Evolutionary conservation across 2,329 filamentous ascomycete species (phyloP), one percentile per base, ranked within the genome.

Genomic region (Fusarium mundagurra): DNA sequence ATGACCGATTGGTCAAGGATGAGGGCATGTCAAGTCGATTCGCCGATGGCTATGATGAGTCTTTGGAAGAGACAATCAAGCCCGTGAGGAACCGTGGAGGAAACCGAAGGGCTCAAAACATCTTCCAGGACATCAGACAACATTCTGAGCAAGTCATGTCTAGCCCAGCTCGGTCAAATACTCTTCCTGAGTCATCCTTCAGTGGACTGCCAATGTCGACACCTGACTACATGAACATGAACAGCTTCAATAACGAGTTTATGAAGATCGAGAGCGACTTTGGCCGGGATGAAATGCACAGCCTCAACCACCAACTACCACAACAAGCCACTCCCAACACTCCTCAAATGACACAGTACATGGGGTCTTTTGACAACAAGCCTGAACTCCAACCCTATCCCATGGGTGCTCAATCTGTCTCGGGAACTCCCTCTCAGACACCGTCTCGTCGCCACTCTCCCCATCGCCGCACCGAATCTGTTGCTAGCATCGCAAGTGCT

Each of bases 61-160:
- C 89, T 20, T 90, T 91, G 88, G 90, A 92, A 77, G 89, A 91
- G 81, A 92, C 90, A 1, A 86, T 92, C 76, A 92, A 91, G 82
- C 90, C 90, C 10, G 77, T 81, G 20, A 84, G 85, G 39, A 82
- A 80, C 61, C 84, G 83, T 36, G 77, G 75, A 57, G 75, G 80
- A 38, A 86, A 85, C 69, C 83, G 80, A 65, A 84, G 86, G 44
- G 81, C 85, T 41, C 85, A 86, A 69, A 87, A 84, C 38, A 84
- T 89, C 64, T 92, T 92, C 75, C 87, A 90, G 53, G 88, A 90
- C 60, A 87, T 91, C 85, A 85, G 87, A 73, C 85, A 87, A 73
- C 87, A 89, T 65, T 84, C 88, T 24, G 89, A 91, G 78, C 85
- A 85, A 69, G 81, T 83, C 54, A 79, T 81, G 54, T 87, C 91